phyloP scores from a whole-genome alignment of 208 protist species.

The Angomonas deanei region DNA sequence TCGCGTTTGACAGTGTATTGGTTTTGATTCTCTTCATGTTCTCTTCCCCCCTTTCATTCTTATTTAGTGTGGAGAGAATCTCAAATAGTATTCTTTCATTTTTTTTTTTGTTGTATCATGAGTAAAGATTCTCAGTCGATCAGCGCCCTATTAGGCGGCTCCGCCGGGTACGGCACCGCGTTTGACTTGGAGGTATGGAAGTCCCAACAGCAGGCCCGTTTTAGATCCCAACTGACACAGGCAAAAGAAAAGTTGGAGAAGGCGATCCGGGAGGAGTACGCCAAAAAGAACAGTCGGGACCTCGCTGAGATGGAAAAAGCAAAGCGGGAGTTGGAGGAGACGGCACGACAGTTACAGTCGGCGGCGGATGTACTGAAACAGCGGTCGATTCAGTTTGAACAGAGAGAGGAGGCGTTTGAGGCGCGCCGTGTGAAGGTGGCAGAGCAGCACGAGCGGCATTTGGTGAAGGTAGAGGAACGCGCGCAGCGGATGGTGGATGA shows the following conservation, averaged over 20 bases:
- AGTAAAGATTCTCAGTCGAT: background rate
- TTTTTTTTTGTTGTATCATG: constrained; percentile 14
- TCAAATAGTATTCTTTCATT: constrained; percentile 3
- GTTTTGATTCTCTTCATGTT: no score
- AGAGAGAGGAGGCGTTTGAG: constrained; percentile 73
- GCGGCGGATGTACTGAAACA: constrained; percentile 50
- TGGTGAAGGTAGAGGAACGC: constrained; percentile 51
- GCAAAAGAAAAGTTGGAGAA: constrained; percentile 53
- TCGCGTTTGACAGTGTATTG: no score
- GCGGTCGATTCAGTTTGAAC: constrained; percentile 60
- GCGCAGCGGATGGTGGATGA: constrained; percentile 52
- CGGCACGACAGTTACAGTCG: constrained; percentile 51
- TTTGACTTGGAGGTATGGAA: constrained; percentile 92
- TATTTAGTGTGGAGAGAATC: background rate
- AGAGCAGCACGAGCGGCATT: constrained; percentile 76
- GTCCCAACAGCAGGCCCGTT: constrained; percentile 76
- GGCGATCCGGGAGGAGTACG: constrained; percentile 26
- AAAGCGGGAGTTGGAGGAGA: constrained; percentile 48
- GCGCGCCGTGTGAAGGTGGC: constrained; percentile 57
- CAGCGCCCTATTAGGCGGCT: constrained; percentile 35
- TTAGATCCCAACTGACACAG: constrained; percentile 56
- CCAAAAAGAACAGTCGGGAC: constrained; percentile 23
- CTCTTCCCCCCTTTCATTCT: constrained; percentile 8
- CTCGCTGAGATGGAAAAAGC: constrained; percentile 49
- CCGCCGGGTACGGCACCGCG: constrained; percentile 79